These are phyloP conservation scores for Skeletonema menzelii DNA, from an alignment of 108 stramenopile genomes.

Conservation along the genomic window DNA sequence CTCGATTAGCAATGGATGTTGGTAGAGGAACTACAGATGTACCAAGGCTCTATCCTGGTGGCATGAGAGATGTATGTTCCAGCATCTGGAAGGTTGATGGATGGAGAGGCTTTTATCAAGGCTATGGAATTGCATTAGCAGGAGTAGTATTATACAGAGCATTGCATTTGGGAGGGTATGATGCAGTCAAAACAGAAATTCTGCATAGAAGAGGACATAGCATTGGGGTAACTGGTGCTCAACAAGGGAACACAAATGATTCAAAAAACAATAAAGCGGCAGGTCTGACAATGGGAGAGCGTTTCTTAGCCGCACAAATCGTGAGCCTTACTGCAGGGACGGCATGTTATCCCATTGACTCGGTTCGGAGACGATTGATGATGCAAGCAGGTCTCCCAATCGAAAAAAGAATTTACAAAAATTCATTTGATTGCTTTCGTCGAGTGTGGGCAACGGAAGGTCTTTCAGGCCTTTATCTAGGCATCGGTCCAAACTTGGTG, in stretches of 20 bases:
- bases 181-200: slow-evolving; percentile 86
- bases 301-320: slow-evolving; percentile 88
- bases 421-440: slow-evolving; percentile 66
- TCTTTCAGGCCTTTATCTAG: slow-evolving; percentile 70
- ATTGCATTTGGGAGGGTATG: slow-evolving; percentile 96
- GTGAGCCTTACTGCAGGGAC: slow-evolving; percentile 90
- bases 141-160: slow-evolving; percentile 96
- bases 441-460: slow-evolving; percentile 67
- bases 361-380: slow-evolving; percentile 95
- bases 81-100: slow-evolving; percentile 83
- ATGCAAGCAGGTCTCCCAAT: slow-evolving; percentile 86
- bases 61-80: slow-evolving; percentile 73
- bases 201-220: slow-evolving; percentile 42
- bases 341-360: slow-evolving; percentile 98
- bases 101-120: slow-evolving; percentile 92
- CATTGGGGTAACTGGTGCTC: slow-evolving; percentile 10
- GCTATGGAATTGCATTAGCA: slow-evolving; percentile 91
- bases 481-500: slow-evolving; percentile 82
- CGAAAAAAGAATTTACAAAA: slow-evolving; percentile 55
- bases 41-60: slow-evolving; percentile 56
- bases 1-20: slow-evolving; percentile 95
- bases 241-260: slow-evolving; percentile 19
- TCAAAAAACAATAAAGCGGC: slow-evolving; percentile 8
- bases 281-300: slow-evolving; percentile 59
- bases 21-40: slow-evolving; percentile 60